These are phyloP conservation scores for Ophiocordyceps australis DNA, from an alignment of 2,329 filamentous ascomycete species.

Conservation along the genomic window DNA sequence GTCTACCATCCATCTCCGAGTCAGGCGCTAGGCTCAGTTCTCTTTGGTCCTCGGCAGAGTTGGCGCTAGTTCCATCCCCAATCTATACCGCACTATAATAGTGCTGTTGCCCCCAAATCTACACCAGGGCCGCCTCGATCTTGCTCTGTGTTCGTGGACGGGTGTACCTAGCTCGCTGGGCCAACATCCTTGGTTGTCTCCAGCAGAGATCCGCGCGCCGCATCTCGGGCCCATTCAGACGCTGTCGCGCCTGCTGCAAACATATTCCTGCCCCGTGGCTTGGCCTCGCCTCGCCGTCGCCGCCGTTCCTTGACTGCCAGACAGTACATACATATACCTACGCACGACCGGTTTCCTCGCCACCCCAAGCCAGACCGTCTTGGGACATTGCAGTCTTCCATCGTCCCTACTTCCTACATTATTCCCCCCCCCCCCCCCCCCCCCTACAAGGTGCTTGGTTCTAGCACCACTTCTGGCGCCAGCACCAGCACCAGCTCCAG, in stretches of 20 bases:
- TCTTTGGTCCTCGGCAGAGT: slow-evolving; percentile 13
- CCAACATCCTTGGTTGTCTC: slow-evolving; percentile 6
- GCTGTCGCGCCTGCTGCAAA: slow-evolving; percentile 1
- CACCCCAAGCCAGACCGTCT: slow-evolving; percentile 7
- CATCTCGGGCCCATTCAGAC: slow-evolving; percentile 2
- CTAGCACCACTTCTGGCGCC: too few species aligned
- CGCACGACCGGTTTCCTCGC: too few species aligned
- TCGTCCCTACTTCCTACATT: too few species aligned
- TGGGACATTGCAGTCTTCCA: too few species aligned
- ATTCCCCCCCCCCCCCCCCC: slow-evolving; percentile 5
- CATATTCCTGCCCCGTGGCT: slow-evolving; percentile 1
- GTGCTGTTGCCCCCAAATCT: slow-evolving; percentile 18
- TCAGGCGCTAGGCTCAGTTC: slow-evolving; percentile 16
- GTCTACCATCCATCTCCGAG: slow-evolving; percentile 7
- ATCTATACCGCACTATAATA: slow-evolving; percentile 20
- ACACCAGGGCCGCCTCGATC: slow-evolving; percentile 8
- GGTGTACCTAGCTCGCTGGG: too few species aligned
- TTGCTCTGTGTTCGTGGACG: slow-evolving; percentile 7
- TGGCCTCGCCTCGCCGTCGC: slow-evolving; percentile 9
- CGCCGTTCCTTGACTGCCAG: slow-evolving; percentile 14
- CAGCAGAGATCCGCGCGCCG: slow-evolving; percentile 7
- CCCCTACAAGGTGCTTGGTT: too few species aligned
- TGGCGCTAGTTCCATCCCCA: slow-evolving; percentile 10
- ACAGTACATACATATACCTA: slow-evolving; percentile 15
- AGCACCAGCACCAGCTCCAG: too few species aligned